A percentile compares a stretch with the other conserved stretches of the same genome.
Conservation (phyloP, 148 eudicot genomes). For the Nepenthes gracilis region DNA sequence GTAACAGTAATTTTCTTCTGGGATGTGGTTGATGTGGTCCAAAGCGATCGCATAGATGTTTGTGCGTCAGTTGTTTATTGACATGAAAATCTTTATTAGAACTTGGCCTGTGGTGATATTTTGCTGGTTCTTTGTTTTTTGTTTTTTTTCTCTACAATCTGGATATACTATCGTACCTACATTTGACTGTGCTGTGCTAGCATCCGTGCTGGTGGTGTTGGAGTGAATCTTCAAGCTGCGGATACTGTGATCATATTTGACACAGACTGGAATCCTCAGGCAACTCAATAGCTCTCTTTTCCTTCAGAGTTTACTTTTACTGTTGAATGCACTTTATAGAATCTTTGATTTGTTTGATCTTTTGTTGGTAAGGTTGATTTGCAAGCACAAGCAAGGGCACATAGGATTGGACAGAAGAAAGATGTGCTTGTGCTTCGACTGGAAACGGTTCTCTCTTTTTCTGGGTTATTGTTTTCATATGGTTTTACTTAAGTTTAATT, state of each 20-base stretch:
- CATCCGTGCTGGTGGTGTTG: slow-evolving; percentile 99
- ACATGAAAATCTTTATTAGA: no score
- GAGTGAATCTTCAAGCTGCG: slow-evolving; percentile 99
- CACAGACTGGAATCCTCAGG: slow-evolving; percentile 99
- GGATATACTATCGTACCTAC: no score
- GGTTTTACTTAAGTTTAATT: neutral
- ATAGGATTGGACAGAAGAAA: slow-evolving; percentile 99
- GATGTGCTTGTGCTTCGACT: slow-evolving; percentile 98
- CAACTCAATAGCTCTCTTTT: slow-evolving; percentile 5
- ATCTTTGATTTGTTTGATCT: slow-evolving; percentile 1
- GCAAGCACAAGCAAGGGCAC: slow-evolving; percentile 99
- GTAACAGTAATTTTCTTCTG: neutral
- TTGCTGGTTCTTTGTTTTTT: no score
- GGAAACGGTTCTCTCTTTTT: slow-evolving; percentile 58
- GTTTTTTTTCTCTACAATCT: no score
- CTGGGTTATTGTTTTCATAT: neutral
- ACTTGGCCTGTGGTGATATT: no score
- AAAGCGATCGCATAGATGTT: no score
- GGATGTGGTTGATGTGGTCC: no score
- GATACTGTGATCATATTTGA: slow-evolving; percentile 99
- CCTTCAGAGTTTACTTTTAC: neutral
- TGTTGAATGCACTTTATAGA: slow-evolving; percentile 1
- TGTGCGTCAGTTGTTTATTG: no score
- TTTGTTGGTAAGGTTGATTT: slow-evolving; percentile 66
- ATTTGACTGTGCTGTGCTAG: slow-evolving; percentile 17